Evolutionary conservation across 179 eudicot genomes (phyloP).

Genomic region (Amaranthus tricolor): DNA sequence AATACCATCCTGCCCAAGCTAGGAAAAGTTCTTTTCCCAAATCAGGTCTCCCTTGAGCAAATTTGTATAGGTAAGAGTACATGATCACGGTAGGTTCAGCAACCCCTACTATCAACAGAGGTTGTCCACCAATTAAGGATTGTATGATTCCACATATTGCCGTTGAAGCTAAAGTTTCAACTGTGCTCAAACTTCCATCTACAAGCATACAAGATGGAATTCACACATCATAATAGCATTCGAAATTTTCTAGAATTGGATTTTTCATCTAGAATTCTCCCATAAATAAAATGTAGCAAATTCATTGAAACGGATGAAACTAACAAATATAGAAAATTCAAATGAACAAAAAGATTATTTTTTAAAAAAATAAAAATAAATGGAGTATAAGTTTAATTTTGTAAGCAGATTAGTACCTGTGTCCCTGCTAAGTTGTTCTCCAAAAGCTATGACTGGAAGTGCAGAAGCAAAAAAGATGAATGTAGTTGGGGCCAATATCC

Average conservation of each 20-base stretch:
- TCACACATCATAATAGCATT: background rate
- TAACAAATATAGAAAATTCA: no score
- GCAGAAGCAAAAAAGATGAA: constrained; percentile 61
- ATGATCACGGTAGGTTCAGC: constrained; percentile 80
- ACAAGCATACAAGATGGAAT: background rate
- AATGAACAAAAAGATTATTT: background rate
- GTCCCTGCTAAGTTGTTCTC: constrained; percentile 54
- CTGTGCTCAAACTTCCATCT: constrained; percentile 79
- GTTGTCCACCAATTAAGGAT: constrained; percentile 68
- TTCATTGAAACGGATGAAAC: no score
- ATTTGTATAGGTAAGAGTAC: constrained; percentile 67
- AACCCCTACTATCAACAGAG: constrained; percentile 65
- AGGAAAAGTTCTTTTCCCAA: constrained; percentile 48
- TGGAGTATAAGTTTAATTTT: background rate
- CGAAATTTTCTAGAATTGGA: no score
- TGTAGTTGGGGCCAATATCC: constrained; percentile 50
- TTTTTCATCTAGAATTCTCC: no score
- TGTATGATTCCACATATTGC: constrained; percentile 80
- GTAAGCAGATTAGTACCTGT: constrained; percentile 34
- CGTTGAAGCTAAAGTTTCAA: constrained; percentile 71
- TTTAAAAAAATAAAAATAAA: background rate
- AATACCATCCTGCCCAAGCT: constrained; percentile 70
- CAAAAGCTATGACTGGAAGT: constrained; percentile 55
- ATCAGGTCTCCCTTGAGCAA: constrained; percentile 47
- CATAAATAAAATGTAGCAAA: no score